Base-by-base conservation (phyloP, 192 early-diverging fungal species). In the Dissophora ornata region DNA sequence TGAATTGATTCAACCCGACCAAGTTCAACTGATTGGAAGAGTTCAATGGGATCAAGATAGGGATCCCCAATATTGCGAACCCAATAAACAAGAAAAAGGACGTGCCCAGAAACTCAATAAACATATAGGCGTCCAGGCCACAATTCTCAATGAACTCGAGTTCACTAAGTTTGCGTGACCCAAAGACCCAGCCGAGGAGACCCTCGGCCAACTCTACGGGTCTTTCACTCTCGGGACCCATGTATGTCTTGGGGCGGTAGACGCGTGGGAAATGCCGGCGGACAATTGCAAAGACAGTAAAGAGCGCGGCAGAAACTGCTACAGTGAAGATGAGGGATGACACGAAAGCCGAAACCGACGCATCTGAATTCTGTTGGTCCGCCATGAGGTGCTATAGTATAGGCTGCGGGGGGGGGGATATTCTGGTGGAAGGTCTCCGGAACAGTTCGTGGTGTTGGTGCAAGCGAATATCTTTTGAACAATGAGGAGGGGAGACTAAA, bases 101-200 rank as follows among this genome's bases (percentile, higher is more conserved):
- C 41, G 86, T 83, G 36, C 87, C 84, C 49, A 91, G 81, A 41
- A 90, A 91, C 7, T 85, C 86, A 34, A 96, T 59, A 44, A 91
- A 85, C 83, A 92, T 91, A 67, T 86, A 96, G 0, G 89, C 84
- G 77, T 94, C 93, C 12, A 91, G 82, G 0, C 90, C 89, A 28
- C 83, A 85, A 4, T 73, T 80, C 13, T 69, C 48, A 19, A 90
- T 84, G 21, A 90, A 67, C 4, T 81, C 73, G 1, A 22, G 53
- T 12, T 78, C 80, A 32, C 86, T 86, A 4, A 82, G 61, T 11
- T 73, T 83, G 1, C 68, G 60, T 7, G 89, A 53, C 0, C 82
- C 81, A 6, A 74, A 73, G n/a, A 92, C 80, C 91, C 91, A 92
- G 3, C 79, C 57, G 22, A 90, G 57, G 13, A 81, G 4, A 0